Percentiles rank a stretch among this genome's conserved stretches.
Evolutionary conservation across 345 rosid genomes (phyloP).

Genomic region (Carallia pectinifolia): DNA sequence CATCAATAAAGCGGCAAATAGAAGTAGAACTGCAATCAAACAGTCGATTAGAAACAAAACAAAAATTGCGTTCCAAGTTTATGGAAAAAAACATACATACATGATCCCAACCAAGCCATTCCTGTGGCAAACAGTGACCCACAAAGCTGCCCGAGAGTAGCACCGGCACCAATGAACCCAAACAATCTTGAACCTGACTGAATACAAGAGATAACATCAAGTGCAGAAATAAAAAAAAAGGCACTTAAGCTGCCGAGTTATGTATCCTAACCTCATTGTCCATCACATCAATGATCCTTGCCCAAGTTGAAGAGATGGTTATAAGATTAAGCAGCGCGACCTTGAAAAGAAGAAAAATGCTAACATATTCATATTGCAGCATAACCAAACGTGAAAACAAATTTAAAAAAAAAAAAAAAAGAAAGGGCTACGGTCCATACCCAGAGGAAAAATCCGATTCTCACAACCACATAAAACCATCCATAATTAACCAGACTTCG

Average conservation of each 20-base stretch:
- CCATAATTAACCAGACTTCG: slow-evolving; percentile 51
- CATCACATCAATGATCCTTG: slow-evolving; percentile 90
- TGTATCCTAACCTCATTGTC: slow-evolving; percentile 69
- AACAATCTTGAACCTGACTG: slow-evolving; percentile 99
- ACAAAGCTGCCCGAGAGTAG: slow-evolving; percentile 94
- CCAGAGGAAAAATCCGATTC: slow-evolving; percentile 92
- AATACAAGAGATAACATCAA: slow-evolving; percentile 34
- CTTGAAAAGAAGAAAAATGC: slow-evolving; percentile 32
- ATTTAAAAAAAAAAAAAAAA: not conserved
- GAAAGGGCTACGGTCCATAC: slow-evolving; percentile 33
- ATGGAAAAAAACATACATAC: slow-evolving; percentile 43
- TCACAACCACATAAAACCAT: slow-evolving; percentile 72
- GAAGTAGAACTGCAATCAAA: slow-evolving; percentile 59
- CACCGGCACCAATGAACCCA: slow-evolving; percentile 96
- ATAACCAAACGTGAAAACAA: not conserved
- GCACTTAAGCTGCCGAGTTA: slow-evolving; percentile 2
- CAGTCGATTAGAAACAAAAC: slow-evolving; percentile 15
- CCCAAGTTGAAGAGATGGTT: slow-evolving; percentile 95
- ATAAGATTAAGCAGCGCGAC: slow-evolving; percentile 87
- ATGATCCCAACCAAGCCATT: slow-evolving; percentile 88
- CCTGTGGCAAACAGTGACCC: slow-evolving; percentile 85
- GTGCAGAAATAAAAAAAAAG: slow-evolving; percentile 15
- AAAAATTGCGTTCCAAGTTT: slow-evolving; percentile 9
- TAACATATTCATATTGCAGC: not conserved
- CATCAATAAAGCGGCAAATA: slow-evolving; percentile 83